Evolutionary conservation across 768 basidiomycete species (phyloP).

Genomic region (Leccinum incarnatum): DNA sequence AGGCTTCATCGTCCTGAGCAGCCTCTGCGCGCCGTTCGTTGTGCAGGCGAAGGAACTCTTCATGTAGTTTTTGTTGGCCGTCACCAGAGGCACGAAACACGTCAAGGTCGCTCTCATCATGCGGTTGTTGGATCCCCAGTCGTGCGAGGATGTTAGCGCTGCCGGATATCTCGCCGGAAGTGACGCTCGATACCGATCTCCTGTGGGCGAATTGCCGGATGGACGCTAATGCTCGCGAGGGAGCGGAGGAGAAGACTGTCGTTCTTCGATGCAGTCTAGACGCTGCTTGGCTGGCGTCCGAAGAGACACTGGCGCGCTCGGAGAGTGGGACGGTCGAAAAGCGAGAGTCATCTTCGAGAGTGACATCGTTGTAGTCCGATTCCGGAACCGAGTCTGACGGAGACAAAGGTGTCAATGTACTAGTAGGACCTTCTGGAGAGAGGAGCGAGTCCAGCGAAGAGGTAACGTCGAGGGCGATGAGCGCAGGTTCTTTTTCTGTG

Average conservation of each 20-base stretch:
- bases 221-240: constrained; percentile 18
- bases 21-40: constrained; percentile 47
- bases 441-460: constrained; percentile 46
- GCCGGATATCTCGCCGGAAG: constrained; percentile 42
- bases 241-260: constrained; percentile 26
- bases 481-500: constrained; percentile 12
- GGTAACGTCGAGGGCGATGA: constrained; percentile 13
- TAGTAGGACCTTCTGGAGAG: constrained; percentile 40
- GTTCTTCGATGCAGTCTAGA: constrained; percentile 27
- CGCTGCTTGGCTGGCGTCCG: constrained; percentile 22
- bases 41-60: constrained; percentile 71
- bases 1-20: constrained; percentile 37
- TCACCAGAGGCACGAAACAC: constrained; percentile 51
- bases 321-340: constrained; percentile 53
- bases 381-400: constrained; percentile 47
- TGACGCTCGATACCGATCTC: constrained; percentile 60
- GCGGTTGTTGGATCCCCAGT: constrained; percentile 45
- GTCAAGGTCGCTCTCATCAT: constrained; percentile 38
- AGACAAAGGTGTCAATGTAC: constrained; percentile 27
- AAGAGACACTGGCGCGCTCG: constrained; percentile 35
- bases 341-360: constrained; percentile 42
- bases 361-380: constrained; percentile 64
- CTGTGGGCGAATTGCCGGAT: constrained; percentile 45
- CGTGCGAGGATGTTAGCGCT: constrained; percentile 48
- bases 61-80: constrained; percentile 68